Evolutionary conservation across 768 basidiomycete species (phyloP).

Genomic region (Leucocoprinus birnbaumii): DNA sequence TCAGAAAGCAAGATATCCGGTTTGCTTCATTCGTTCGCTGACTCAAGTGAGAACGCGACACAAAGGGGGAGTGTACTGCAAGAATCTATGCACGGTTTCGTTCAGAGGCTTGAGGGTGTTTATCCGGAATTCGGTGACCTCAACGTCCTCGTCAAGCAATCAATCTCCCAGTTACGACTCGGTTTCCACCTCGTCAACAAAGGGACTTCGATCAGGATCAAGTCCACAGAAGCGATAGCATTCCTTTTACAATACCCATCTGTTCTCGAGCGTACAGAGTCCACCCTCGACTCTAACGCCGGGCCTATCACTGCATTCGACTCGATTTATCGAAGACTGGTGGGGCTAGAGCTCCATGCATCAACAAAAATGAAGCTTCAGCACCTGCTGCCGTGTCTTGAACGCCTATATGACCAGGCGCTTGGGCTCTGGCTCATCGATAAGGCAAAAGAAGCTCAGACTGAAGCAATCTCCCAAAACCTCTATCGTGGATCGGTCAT

Average conservation of each 20-base stretch:
- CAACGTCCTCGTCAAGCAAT: conserved; percentile 58
- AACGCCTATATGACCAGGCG: conserved; percentile 62
- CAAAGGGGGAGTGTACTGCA: conserved; percentile 73
- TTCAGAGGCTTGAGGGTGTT: conserved; percentile 61
- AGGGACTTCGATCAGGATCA: conserved; percentile 13
- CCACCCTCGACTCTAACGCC: conserved; percentile 14
- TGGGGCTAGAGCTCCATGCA: conserved; percentile 43
- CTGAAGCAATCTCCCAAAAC: conserved; percentile 60
- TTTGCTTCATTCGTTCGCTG: conserved; percentile 29
- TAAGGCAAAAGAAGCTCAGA: conserved; percentile 63
- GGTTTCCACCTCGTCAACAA: conserved; percentile 54
- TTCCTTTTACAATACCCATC: conserved; percentile 56
- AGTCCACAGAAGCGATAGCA: conserved; percentile 21
- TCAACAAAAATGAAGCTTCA: conserved; percentile 35
- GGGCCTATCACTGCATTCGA: conserved; percentile 33
- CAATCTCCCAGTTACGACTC: conserved; percentile 62
- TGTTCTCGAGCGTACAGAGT: conserved; percentile 17
- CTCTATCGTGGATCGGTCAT: conserved; percentile 69
- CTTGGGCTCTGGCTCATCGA: conserved; percentile 85
- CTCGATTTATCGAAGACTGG: conserved; percentile 44
- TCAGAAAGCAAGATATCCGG: conserved; percentile 13
- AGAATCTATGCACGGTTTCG: conserved; percentile 75
- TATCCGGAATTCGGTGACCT: conserved; percentile 78
- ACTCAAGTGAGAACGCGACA: conserved; percentile 19
- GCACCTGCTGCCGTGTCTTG: conserved; percentile 33